Evolutionary conservation across 495 filamentous ascomycete species (phyloP).

Genomic region (Aspergillus biplanus): DNA sequence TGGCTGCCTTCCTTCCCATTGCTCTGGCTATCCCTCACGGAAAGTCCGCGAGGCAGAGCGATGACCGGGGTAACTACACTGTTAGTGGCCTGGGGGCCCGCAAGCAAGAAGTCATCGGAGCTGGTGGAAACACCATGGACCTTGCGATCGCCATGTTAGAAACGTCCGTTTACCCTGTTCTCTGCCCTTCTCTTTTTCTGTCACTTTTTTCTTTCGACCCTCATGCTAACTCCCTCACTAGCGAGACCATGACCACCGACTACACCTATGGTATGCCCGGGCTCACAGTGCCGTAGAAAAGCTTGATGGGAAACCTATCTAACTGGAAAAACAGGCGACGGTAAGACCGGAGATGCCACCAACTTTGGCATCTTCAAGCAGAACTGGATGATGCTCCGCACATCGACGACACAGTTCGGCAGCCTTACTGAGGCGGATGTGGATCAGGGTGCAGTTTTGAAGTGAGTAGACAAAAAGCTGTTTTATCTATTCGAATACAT

Average conservation of each 20-base stretch:
- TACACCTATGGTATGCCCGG: slow-evolving; percentile 37
- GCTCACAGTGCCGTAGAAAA: not conserved
- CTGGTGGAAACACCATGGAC: slow-evolving; percentile 43
- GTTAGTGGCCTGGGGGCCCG: slow-evolving; percentile 37
- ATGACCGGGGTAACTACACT: slow-evolving; percentile 33
- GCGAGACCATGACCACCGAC: slow-evolving; percentile 38
- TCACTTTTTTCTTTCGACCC: not conserved
- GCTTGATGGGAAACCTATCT: not conserved
- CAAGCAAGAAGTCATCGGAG: slow-evolving; percentile 35
- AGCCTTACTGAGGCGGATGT: slow-evolving; percentile 25
- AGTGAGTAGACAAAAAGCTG: slow-evolving; percentile 23
- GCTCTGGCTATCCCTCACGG: not conserved
- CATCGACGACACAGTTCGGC: slow-evolving; percentile 31
- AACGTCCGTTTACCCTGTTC: slow-evolving; percentile 26
- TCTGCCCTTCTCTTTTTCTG: not conserved
- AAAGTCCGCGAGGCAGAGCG: not conserved
- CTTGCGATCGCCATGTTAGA: slow-evolving; percentile 50
- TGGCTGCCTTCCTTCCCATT: not conserved
- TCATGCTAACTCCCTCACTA: slow-evolving; percentile 5
- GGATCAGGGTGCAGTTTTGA: slow-evolving; percentile 30
- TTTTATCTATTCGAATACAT: too few relatives aligned
- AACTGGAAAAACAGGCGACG: slow-evolving; percentile 26
- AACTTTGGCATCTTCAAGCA: slow-evolving; percentile 45
- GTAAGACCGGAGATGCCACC: slow-evolving; percentile 33
- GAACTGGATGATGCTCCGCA: slow-evolving; percentile 44